These are phyloP conservation scores for Candida ponderosae DNA, from an alignment of 805 yeast species.

Conservation along the genomic window DNA sequence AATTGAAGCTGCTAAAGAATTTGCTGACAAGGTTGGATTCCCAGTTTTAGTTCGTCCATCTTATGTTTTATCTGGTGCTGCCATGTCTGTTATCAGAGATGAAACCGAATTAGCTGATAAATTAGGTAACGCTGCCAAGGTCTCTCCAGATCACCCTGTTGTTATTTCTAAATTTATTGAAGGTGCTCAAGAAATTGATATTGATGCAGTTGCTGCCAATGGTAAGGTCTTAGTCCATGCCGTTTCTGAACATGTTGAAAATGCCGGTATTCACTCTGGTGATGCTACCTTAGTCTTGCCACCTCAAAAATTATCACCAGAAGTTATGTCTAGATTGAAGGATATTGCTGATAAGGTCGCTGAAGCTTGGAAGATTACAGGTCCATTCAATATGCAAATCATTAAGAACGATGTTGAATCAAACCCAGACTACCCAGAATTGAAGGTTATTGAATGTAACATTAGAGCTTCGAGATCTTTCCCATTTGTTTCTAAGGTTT, in stretches of 20 bases:
- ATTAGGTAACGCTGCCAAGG: slow-evolving; percentile 82
- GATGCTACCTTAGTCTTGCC: slow-evolving; percentile 95
- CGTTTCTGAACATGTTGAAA: slow-evolving; percentile 94
- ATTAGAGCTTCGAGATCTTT: slow-evolving; percentile 97
- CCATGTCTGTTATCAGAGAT: slow-evolving; percentile 87
- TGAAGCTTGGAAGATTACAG: slow-evolving; percentile 88
- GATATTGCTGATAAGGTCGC: slow-evolving; percentile 92
- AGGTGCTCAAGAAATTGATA: slow-evolving; percentile 95
- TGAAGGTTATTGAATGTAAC: slow-evolving; percentile 97
- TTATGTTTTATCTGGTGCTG: slow-evolving; percentile 95
- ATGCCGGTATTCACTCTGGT: slow-evolving; percentile 98
- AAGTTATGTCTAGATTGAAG: slow-evolving; percentile 64
- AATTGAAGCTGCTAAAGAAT: slow-evolving; percentile 72
- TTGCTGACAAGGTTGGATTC: slow-evolving; percentile 82
- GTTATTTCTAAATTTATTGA: slow-evolving; percentile 93
- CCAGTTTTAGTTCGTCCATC: slow-evolving; percentile 98
- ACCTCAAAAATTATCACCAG: slow-evolving; percentile 70
- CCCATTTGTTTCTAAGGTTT: slow-evolving; percentile 97
- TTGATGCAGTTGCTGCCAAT: slow-evolving; percentile 90
- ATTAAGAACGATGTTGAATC: slow-evolving; percentile 67
- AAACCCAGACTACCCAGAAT: slow-evolving; percentile 47
- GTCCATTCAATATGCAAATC: slow-evolving; percentile 98
- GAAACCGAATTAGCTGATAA: slow-evolving; percentile 76
- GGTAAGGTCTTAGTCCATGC: slow-evolving; percentile 92
- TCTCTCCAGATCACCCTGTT: slow-evolving; percentile 94